Base-by-base conservation (phyloP, 2,329 filamentous ascomycete species). In the Xylaria sp. region DNA sequence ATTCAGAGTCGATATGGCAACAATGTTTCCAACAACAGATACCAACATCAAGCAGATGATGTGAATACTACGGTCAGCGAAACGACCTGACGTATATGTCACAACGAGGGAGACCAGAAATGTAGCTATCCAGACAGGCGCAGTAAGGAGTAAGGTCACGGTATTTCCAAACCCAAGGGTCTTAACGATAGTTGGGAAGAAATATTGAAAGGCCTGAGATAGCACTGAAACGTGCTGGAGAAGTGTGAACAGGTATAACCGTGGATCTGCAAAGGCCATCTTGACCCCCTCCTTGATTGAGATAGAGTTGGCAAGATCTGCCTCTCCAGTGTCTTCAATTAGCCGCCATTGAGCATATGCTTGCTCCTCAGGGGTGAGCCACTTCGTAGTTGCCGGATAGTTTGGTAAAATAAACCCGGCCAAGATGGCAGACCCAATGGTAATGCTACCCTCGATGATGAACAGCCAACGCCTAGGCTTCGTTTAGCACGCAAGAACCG, bases 111-210 rank as follows among this genome's bases (percentile, higher is more conserved):
- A 87, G n/a, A 83, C 78, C 1, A 85, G 75, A 69, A 86, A 88
- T 0, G 83, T 88, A 0, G 75, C 54, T 66, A 82, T 79, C 87
- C 86, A 90, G 0, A 86, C 85, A 0, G 86, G 85, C 0, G 81
- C 85, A 1, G 86, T 89, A n/a, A 89, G 79, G 61, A 87, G 82
- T 0, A 89, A 78, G 0, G 87, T 88, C 15, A 81, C 77, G 51
- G 87, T 84, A 27, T 77, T 82, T 7, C 81, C 80, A 74, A 87
- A 90, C 0, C 87, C 86, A 0, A 91, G 81, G 0, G 86, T 89
- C 49, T 86, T 82, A 0, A 90, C 85, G 45, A 91, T 88, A 0
- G 83, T 86, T 0, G 89, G 89, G 77, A 90, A 90, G 78, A 90
- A 90, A 73, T 89, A 89, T 51, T 88, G 86, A 72, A 90, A 89